Evolutionary conservation across 805 yeast genomes (phyloP).

Genomic region (Candida pini): DNA sequence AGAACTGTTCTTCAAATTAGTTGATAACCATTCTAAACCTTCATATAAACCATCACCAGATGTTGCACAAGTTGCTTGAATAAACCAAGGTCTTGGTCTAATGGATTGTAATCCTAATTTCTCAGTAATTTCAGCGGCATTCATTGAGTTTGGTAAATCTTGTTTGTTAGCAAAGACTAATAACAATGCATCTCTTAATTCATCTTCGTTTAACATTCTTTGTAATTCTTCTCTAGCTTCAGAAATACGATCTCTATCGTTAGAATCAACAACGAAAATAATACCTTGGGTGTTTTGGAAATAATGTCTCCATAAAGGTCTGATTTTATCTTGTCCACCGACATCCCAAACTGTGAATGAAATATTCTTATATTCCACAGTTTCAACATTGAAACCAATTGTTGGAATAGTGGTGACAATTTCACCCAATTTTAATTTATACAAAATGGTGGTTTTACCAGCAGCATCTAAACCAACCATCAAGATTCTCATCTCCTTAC

Average conservation of each 20-base stretch:
- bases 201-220: constrained; percentile 98
- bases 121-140: constrained; percentile 97
- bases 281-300: constrained; percentile 99
- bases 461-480: constrained; percentile 99
- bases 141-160: constrained; percentile 98
- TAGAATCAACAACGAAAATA: constrained; percentile 95
- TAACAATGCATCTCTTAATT: constrained; percentile 92
- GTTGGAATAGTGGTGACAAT: constrained; percentile 95
- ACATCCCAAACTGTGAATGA: constrained; percentile 98
- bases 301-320: constrained; percentile 98
- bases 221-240: constrained; percentile 98
- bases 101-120: constrained; percentile 94
- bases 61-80: constrained; percentile 98
- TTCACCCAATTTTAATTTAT: constrained; percentile 92
- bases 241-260: constrained; percentile 95
- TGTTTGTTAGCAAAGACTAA: constrained; percentile 97
- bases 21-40: constrained; percentile 95
- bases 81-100: constrained; percentile 99
- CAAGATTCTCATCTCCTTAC: constrained; percentile 95
- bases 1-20: constrained; percentile 72
- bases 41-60: constrained; percentile 98
- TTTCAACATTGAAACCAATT: constrained; percentile 95
- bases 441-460: constrained; percentile 95
- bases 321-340: constrained; percentile 99
- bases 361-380: constrained; percentile 95